Base-by-base conservation (phyloP, 495 filamentous ascomycete genomes). In the Durotheca rogersii region DNA sequence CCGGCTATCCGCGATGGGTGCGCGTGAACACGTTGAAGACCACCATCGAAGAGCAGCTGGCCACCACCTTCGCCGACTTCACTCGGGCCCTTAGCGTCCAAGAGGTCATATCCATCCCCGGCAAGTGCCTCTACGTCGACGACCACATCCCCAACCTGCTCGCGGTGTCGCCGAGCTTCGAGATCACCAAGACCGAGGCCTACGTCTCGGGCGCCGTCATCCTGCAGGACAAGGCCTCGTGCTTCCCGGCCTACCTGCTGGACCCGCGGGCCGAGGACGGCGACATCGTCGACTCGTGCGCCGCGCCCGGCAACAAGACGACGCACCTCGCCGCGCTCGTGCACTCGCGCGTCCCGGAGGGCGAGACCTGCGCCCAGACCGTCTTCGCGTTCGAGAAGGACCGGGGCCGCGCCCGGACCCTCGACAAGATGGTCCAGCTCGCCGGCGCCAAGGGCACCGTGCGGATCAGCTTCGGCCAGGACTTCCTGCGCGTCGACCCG, bases 271-370 rank as follows among this genome's bases (percentile, higher is more conserved):
- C 73, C 2, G 72, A 74, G 39, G 75, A 82, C 45, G 89, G 87
- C 1, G 82, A 92, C 51, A 70, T 95, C 14, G 75, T 97, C 3
- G 93, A 98, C 69, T 87, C 88, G 0, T 96, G 91, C 63, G 86
- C 93, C 0, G 93, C 93, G 5, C 93, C 93, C 5, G 93, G 93
- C 6, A 98, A 98, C 62, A 98, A 98, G 68, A 96, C 93, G 1
- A 96, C 93, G 3, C 93, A 97, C 71, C 68, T 96, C 37, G 90
- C 90, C 7, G 85, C 88, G 2, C 75, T 96, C 11, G 53, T 87
- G 9, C 63, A 68, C 14, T 70, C 72, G 39, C 58, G 48, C 39
- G 40, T 51, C 7, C 53, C 56, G 1, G 53, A 54, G 36, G 61
- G 55, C 7, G 59, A 46, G 43, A 64, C 60, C 33, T 65, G 37